Conservation (phyloP, 2,329 filamentous ascomycete species). For the Cytospora leucostoma region DNA sequence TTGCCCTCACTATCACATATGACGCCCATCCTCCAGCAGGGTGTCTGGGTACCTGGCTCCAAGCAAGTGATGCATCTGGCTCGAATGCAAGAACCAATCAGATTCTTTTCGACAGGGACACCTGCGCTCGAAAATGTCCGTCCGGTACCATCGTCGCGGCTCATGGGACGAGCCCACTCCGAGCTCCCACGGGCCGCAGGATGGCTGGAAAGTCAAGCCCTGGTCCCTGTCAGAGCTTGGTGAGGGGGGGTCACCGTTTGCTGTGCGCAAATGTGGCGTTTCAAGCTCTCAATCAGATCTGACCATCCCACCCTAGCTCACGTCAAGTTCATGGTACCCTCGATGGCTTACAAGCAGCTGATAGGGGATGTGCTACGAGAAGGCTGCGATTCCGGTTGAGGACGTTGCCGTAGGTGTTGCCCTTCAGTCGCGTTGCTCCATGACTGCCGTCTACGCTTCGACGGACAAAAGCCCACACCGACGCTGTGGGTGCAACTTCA, state of each 20-base stretch:
- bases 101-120: not conserved
- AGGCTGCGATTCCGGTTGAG: conserved; percentile 20
- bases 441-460: conserved; percentile 3
- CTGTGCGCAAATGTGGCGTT: conserved; percentile 24
- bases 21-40: not conserved
- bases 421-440: conserved; percentile 4
- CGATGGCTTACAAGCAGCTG: conserved; percentile 13
- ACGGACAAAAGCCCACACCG: conserved; percentile 1
- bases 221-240: conserved; percentile 20
- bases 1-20: not conserved
- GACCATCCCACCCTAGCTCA: conserved; percentile 9
- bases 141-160: conserved; percentile 22
- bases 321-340: conserved; percentile 10
- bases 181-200: conserved; percentile 27
- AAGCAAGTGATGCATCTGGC: conserved; percentile 12
- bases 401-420: not conserved
- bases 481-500: conserved; percentile 13
- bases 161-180: conserved; percentile 5
- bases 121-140: conserved; percentile 7
- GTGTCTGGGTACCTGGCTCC: conserved; percentile 6
- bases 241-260: conserved; percentile 14
- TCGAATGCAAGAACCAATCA: conserved; percentile 15
- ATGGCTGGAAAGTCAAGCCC: conserved; percentile 24
- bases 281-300: conserved; percentile 19
- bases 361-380: conserved; percentile 15